Percentiles rank a stretch among this genome's conserved stretches.
Conservation (phyloP, 148 eudicot species). For the Vaccinium darrowii region DNA sequence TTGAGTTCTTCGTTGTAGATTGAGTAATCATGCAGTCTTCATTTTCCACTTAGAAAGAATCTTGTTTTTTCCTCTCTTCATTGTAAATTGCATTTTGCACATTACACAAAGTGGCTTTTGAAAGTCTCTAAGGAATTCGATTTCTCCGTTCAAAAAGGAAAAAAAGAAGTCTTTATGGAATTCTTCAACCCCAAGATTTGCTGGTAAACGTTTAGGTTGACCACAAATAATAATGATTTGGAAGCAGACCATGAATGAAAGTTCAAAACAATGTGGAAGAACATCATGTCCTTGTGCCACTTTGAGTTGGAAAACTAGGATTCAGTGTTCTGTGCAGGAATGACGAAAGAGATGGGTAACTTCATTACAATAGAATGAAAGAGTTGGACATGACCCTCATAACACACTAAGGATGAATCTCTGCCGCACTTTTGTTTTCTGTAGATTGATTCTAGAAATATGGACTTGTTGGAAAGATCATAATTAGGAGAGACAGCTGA, state of each 20-base stretch:
- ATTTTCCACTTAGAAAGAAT: background rate
- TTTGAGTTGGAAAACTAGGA: background rate
- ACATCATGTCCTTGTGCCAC: background rate
- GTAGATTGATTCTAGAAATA: too few species aligned
- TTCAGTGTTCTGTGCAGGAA: too few species aligned
- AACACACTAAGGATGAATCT: background rate
- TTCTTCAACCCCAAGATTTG: background rate
- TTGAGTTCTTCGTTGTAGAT: background rate
- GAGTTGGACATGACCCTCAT: background rate
- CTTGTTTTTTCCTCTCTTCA: background rate
- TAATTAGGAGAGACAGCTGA: too few species aligned
- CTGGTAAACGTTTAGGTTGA: background rate
- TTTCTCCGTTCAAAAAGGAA: too few species aligned
- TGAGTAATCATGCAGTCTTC: background rate
- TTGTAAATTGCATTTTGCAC: background rate
- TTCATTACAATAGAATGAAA: background rate
- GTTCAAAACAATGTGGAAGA: background rate
- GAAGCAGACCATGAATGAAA: background rate
- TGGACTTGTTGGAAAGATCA: too few species aligned
- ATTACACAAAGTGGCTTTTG: background rate
- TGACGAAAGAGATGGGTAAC: background rate
- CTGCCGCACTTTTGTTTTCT: background rate
- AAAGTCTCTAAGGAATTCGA: background rate
- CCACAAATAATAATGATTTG: background rate
- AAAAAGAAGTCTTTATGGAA: background rate